Base-by-base conservation (phyloP, 495 filamentous ascomycete genomes). In the Elaphomyces granulatus region DNA sequence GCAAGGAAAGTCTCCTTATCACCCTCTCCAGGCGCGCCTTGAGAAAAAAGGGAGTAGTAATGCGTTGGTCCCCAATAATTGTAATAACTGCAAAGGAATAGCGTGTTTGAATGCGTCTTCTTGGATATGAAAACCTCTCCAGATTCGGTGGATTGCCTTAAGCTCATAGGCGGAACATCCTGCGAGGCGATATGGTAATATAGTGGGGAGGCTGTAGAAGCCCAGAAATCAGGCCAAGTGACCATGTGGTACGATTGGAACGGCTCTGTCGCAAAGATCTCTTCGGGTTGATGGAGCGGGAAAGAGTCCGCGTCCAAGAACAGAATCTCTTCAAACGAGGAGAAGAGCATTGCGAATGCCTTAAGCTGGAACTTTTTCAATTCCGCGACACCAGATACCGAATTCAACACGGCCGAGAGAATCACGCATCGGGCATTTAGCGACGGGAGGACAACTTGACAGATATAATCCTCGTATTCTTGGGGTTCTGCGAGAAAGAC, bases 1-100 rank as follows among this genome's bases (percentile, higher is more conserved):
- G 67, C 54, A 2, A 74, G 46, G 36, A 79, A 80, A 2, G 72
- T 79, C 45, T 80, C 77, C 51, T 80, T 80, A 48, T 80, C 77
- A 1, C 76, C 75, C 41, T 77, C 60, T 2, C 75, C 75, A 1
- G 66, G 60, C 0, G 58, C 68, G 4, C 72, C 70, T 49, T 76
- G 75, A 4, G 62, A 64, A 17, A 79, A 55, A 7, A 80, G 55
- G 3, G 60, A 54, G 52, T 76, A 80, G 52, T 75, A 80, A 44
- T 72, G 63, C 0, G 61, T 51, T 2, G 72, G 68, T 3, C 75
- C 74, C 51, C 74, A 71, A 43, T 66, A 67, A 46, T 79, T 80
- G 55, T 81, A 80, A 42, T 80, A 81, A 0, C 66, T 64, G 0
- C 71, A 61, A 0, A 80, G 66, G 2, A 79, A 53, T 6, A 80